Base-by-base conservation (phyloP, 75 land plant genomes). In the Gnetum montanum region DNA sequence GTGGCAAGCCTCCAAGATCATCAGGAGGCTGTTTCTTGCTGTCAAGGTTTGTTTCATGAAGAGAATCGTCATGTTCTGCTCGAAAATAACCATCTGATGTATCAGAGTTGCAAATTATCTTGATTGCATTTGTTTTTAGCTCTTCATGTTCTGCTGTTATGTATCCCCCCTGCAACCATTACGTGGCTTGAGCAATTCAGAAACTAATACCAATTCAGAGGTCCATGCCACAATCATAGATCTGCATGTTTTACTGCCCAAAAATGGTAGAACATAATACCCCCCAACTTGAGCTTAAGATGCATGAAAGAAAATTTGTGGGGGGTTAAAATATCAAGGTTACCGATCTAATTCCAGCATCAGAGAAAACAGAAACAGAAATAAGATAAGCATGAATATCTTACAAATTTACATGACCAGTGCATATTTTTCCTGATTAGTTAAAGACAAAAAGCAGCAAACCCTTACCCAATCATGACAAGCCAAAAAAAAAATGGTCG, bases 41-140 rank as follows among this genome's bases (percentile, higher is more conserved):
- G 23, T 57, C 66, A 41, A 83, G 60, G 18, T 68, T 59, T 24
- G 89, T 78, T 71, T 88, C 90, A 31, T 89, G 94, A 26, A 88
- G 63, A 23, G 94, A 88, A 18, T 84, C 85, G 65, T 88, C 94
- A 26, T 75, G 69, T 27, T 59, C 58, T 40, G 31, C 31, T 6
- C 43, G 22, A 26, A 84, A 76, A 34, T 78, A 71, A n/a, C 73
- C 71, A 66, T 76, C 78, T 6, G 79, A 74, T 24, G 66, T 31
- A 56, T 88, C 94, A 29, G 94, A 89, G 70, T 88, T 88, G 80
- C 94, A 88, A 15, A 88, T 61, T 35, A 78, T 89, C 71, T 88
- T 88, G 23, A 88, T 75, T 28, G 80, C 63, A 70, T 88, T 84
- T 24, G 36, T 57, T 20, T n/a, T 58, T 26, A 84, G 85, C 63